These are phyloP conservation scores for Cucumis sativus DNA, from an alignment of 306 rosid species.

Conservation along the genomic window DNA sequence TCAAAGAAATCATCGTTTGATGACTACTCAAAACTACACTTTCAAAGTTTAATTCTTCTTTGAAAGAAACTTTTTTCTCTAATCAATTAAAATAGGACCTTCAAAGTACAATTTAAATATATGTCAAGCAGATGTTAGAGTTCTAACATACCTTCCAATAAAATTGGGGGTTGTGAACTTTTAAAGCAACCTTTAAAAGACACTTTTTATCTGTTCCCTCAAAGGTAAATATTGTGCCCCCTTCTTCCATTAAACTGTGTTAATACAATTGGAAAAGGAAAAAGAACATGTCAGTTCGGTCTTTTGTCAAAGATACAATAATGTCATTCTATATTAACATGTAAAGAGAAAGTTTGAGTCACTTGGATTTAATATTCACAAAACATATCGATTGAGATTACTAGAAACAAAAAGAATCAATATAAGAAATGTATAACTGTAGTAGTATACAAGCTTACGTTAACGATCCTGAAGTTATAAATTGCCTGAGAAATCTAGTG, in stretches of 20 bases:
- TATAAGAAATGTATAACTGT: background rate
- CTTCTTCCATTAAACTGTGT: constrained; percentile 70
- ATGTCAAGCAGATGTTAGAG: background rate
- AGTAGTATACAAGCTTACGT: constrained; percentile 38
- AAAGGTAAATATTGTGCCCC: constrained; percentile 69
- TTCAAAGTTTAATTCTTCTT: too few relatives aligned
- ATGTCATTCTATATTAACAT: too few relatives aligned
- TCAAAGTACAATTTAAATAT: background rate
- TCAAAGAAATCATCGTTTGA: too few relatives aligned
- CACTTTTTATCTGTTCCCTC: constrained; percentile 50
- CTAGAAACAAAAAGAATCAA: background rate
- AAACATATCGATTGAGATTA: background rate
- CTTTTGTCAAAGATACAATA: background rate
- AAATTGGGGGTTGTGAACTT: constrained; percentile 68
- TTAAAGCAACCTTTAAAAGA: constrained; percentile 29
- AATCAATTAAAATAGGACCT: too few relatives aligned
- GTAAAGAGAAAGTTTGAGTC: too few relatives aligned
- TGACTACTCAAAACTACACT: too few relatives aligned
- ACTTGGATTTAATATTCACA: background rate
- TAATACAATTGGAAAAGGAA: background rate
- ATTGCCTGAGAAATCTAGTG: constrained; percentile 47
- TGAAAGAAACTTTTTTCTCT: too few relatives aligned
- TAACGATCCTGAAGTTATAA: constrained; percentile 54
- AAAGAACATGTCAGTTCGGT: background rate
- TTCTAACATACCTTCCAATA: constrained; percentile 81